These are phyloP conservation scores for Macrophomina phaseolina DNA, from an alignment of 2,329 filamentous ascomycete species.

Conservation along the genomic window DNA sequence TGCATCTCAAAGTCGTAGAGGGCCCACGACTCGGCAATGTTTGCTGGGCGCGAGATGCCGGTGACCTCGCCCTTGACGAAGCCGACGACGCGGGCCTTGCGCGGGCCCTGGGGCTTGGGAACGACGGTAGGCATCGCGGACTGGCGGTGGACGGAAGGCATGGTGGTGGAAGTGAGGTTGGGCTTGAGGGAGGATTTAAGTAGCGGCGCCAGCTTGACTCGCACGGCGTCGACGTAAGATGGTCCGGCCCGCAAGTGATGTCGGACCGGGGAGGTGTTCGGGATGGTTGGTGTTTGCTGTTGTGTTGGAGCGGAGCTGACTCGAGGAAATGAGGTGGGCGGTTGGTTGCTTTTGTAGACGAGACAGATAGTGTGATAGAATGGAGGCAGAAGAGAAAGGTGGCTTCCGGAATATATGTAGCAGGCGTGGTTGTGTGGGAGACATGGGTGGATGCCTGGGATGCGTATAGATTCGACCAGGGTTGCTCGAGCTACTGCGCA, in stretches of 20 bases:
- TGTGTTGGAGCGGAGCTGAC: neutral
- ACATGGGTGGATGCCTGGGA: constrained; percentile 22
- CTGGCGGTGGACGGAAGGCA: constrained; percentile 27
- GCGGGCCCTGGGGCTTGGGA: constrained; percentile 31
- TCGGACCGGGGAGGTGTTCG: constrained; percentile 1
- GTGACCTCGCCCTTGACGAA: constrained; percentile 46
- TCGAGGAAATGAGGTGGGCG: constrained; percentile 16
- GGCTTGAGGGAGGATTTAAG: constrained; percentile 15
- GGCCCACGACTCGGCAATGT: constrained; percentile 51
- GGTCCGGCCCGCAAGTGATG: constrained; percentile 14
- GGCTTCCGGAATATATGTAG: constrained; percentile 14
- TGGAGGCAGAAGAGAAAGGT: neutral
- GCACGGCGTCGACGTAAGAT: constrained; percentile 5
- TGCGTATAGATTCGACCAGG: constrained; percentile 14
- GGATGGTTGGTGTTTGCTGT: neutral
- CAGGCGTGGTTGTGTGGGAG: constrained; percentile 5
- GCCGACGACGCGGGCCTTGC: constrained; percentile 41
- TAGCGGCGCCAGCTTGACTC: constrained; percentile 23
- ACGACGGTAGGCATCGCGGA: constrained; percentile 43
- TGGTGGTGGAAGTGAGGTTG: constrained; percentile 10
- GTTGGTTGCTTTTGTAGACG: constrained; percentile 5
- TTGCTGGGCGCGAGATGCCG: constrained; percentile 49
- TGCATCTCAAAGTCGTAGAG: constrained; percentile 56
- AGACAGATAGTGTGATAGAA: constrained; percentile 16
- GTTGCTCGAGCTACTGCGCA: constrained; percentile 6